A percentile compares a stretch with the other conserved stretches of the same genome.
Evolutionary conservation across 371 early-diverging fungal genomes (phyloP).

Genomic region (Mortierella polycephala): DNA sequence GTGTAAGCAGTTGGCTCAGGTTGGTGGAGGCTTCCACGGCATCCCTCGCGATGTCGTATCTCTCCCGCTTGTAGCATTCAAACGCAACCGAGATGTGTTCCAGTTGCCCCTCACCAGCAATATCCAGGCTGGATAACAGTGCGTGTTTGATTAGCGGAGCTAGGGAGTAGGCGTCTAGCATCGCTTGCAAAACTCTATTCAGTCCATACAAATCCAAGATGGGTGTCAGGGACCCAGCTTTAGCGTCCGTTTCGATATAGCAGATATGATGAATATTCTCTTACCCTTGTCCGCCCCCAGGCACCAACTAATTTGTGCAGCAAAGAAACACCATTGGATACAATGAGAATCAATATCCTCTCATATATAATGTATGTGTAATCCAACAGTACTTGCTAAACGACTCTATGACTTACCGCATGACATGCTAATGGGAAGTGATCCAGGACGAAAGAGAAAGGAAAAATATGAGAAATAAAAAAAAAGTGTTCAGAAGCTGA

Average conservation of each 20-base stretch:
- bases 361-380: not conserved
- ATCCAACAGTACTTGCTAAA: no score
- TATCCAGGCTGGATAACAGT: not conserved
- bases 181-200: conserved; percentile 15
- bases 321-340: not conserved
- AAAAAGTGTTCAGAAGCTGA: not conserved
- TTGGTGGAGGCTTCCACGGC: conserved; percentile 13
- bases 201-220: not conserved
- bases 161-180: conserved; percentile 26
- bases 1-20: conserved; percentile 6
- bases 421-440: conserved; percentile 11
- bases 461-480: no score
- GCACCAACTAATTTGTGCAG: conserved; percentile 7
- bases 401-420: not conserved
- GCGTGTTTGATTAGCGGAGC: conserved; percentile 18
- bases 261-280: not conserved
- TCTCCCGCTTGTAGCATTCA: conserved; percentile 4
- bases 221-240: not conserved
- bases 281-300: conserved; percentile 25
- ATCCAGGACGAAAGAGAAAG: not conserved
- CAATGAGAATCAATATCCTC: not conserved
- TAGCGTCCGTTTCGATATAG: not conserved
- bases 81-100: conserved; percentile 9
- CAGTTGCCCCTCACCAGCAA: conserved; percentile 4
- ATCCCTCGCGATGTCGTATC: conserved; percentile 8